Conservation (phyloP, 2,329 filamentous ascomycete genomes). For the Cercospora sp. region DNA sequence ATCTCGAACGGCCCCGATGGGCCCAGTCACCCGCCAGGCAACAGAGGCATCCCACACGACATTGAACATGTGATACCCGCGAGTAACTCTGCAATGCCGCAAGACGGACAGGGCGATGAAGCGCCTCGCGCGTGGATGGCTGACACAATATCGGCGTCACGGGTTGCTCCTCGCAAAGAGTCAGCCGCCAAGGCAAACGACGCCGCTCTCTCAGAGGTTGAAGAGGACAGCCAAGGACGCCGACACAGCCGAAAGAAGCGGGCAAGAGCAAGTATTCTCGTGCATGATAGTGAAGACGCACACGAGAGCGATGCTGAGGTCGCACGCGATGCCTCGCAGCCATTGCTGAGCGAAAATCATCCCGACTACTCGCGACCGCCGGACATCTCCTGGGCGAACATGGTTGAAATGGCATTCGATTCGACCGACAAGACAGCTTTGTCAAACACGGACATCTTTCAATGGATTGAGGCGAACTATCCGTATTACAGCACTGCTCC, state of each 20-base stretch:
- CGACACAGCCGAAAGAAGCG: background rate
- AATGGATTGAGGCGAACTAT: constrained; percentile 14
- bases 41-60: background rate
- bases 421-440: background rate
- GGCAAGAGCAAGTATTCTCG: background rate
- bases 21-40: background rate
- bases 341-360: background rate
- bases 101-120: background rate
- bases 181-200: background rate
- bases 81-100: background rate
- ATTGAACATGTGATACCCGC: background rate
- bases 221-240: background rate
- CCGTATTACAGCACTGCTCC: constrained; percentile 13
- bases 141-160: background rate
- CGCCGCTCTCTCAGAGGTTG: background rate
- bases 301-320: background rate
- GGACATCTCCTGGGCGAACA: constrained; percentile 1
- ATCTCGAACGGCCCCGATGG: background rate
- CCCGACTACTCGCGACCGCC: constrained; percentile 3
- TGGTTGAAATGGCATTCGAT: constrained; percentile 12
- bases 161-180: background rate
- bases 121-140: background rate
- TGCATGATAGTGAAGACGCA: background rate
- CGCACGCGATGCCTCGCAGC: background rate
- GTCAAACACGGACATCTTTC: constrained; percentile 7